Evolutionary conservation across 352 stramenopile species (phyloP).

Genomic region (Phytophthora melonis): DNA sequence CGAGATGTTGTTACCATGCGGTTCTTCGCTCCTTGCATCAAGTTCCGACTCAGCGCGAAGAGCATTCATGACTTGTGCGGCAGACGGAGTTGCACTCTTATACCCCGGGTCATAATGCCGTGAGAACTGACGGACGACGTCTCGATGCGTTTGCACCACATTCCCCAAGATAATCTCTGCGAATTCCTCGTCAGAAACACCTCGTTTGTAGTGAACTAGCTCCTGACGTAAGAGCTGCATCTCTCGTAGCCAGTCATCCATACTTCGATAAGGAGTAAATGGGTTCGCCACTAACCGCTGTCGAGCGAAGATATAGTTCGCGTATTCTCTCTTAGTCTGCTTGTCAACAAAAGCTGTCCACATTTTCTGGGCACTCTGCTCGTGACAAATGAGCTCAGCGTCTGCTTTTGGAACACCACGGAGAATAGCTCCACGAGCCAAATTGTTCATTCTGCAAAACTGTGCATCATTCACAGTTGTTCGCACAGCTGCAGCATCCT

Average conservation of each 20-base stretch:
- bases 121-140: background rate
- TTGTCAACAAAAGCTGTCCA: too few relatives aligned
- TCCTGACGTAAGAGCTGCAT: background rate
- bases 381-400: too few relatives aligned
- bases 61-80: background rate
- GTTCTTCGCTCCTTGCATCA: background rate
- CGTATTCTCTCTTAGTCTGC: too few relatives aligned
- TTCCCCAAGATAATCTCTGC: background rate
- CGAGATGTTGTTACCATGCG: background rate
- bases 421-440: too few relatives aligned
- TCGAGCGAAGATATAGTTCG: too few relatives aligned
- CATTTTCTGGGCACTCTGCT: too few relatives aligned
- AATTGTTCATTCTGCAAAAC: too few relatives aligned
- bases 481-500: background rate
- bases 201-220: background rate
- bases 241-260: too few relatives aligned
- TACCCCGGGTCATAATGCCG: background rate
- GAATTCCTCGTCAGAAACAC: background rate
- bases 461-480: background rate
- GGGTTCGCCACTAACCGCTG: too few relatives aligned
- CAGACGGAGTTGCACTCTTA: background rate
- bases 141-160: background rate
- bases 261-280: too few relatives aligned
- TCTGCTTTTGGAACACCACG: too few relatives aligned
- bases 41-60: background rate